Base-by-base conservation (phyloP, 1,284 basidiomycete species). In the Cryptococcus floricola region DNA sequence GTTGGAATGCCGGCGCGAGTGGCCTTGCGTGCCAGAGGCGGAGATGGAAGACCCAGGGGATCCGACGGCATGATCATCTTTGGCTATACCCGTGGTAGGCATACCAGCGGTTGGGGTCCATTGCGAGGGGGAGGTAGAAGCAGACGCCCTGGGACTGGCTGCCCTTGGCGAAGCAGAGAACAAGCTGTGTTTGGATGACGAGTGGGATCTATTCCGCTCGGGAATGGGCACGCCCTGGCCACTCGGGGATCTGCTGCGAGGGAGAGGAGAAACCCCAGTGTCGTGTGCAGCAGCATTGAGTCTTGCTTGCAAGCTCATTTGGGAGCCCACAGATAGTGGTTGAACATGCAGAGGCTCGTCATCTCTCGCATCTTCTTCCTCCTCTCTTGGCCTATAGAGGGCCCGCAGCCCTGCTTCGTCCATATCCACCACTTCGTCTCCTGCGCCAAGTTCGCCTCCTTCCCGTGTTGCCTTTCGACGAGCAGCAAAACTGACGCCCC, bases 401-500 rank as follows among this genome's bases (percentile, higher is more conserved):
- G 69, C 60, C 1, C 64, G 56, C 19, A 62, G 56, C 39, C 49
- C 45, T 13, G 58, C 51, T n/a, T 53, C 58, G 7, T 56, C 60
- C 10, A 52, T 55, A 4, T 61, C 63, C 13, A 16, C 45, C 12
- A 25, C 45, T 25, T 46, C 25, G 4, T 46, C 45, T 25, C 27
- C 16, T 25, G 9, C 31, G 1, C 6, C 10, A 7, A 57, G 52
- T 10, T 25, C 14, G 10, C 38, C 12, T 14, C 52, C 46, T n/a
- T 52, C 42, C 5, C 52, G 47, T 19, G 52, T 61, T 12, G 53
- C 58, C 48, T 62, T 63, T 8, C 71, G 61, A 50, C 78, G 77
- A 7, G 75, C 75, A 5, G 74, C 71, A 68, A 76, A 92, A 61
- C 85, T 89, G 18, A 85, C 85, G 19, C 90, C 86, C 89, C 90